Evolutionary conservation across 2,329 filamentous ascomycete species (phyloP), one percentile per base, ranked within the genome.

Genomic region (Hypocreales sp.): DNA sequence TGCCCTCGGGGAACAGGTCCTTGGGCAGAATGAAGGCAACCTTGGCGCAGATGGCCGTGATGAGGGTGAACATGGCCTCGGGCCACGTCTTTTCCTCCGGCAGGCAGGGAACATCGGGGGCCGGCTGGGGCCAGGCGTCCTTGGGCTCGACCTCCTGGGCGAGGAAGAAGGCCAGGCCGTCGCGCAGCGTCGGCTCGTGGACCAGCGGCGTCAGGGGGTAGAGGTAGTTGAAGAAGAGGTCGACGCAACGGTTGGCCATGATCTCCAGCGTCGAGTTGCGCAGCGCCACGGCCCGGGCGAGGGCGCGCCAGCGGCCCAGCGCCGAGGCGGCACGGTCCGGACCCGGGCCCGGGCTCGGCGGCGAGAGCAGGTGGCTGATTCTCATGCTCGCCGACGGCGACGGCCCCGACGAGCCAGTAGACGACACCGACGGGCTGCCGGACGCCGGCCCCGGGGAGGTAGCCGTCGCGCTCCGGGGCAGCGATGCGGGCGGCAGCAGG

Each of bases 31-130:
- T 32, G 27, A 56, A 58, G 2, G 51, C 52, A 1, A 53, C 47
- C 23, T 58, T 50, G 2, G 56, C 54, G 9, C 55, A 58, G 2
- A 58, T 47, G n/a, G 56, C 56, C 1, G 55, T 58, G 24, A 60
- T 48, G 10, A 60, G 33, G 1, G 55, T 54, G 24, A 58, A 58
- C 0, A 47, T 45, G 3, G 53, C 43, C 26, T 58, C 51, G 0
- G 45, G 45, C 48, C 50, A 53, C 7, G 40, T 36, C 26, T 25
- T 26, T n/a, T n/a, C n/a, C n/a, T n/a, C n/a, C n/a, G n/a, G n/a
- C n/a, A n/a, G n/a, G n/a, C n/a, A n/a, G n/a, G n/a, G n/a, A n/a
- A n/a, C n/a, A n/a, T n/a, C n/a, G n/a, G n/a, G n/a, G 18, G 22
- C 8, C 12, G 21, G 14, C 22, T 24, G 26, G 2, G 22, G 13